A percentile compares a stretch with the other conserved stretches of the same genome.
phyloP scores from a whole-genome alignment of 352 stramenopile species.

The Thraustochytrium striatum region DNA sequence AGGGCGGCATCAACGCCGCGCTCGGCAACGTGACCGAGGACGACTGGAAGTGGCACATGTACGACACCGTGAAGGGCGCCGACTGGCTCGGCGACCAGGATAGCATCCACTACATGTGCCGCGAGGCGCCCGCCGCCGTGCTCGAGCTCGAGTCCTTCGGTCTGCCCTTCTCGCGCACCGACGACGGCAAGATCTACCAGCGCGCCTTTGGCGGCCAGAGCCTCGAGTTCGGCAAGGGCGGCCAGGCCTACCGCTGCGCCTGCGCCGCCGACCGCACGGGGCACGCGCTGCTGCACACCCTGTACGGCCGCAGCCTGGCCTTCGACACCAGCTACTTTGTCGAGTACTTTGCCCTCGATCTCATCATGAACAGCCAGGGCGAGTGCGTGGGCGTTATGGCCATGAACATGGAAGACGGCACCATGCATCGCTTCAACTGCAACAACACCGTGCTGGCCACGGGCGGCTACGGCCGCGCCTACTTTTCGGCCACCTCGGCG shows the following conservation, averaged over 20 bases:
- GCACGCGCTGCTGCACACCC: constrained; percentile 94
- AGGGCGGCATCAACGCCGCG: constrained; percentile 94
- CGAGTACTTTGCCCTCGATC: constrained; percentile 93
- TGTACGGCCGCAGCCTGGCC: constrained; percentile 89
- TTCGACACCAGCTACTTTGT: constrained; percentile 97
- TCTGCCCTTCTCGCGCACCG: constrained; percentile 89
- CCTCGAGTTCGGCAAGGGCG: constrained; percentile 90
- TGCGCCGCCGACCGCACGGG: constrained; percentile 90
- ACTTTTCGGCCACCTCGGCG: constrained; percentile 92
- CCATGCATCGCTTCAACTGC: constrained; percentile 86
- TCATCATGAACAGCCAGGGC: constrained; percentile 87
- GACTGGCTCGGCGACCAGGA: constrained; percentile 97
- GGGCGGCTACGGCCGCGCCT: constrained; percentile 88
- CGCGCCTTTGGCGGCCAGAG: constrained; percentile 91
- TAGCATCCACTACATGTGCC: constrained; percentile 97
- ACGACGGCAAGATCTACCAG: constrained; percentile 95
- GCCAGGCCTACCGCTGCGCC: constrained; percentile 86
- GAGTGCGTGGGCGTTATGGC: constrained; percentile 86
- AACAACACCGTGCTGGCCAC: constrained; percentile 92
- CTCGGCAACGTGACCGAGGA: constrained; percentile 93
- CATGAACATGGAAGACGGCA: constrained; percentile 95
- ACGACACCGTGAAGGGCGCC: constrained; percentile 94
- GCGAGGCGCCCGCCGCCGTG: constrained; percentile 62
- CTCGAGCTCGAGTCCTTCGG: constrained; percentile 92
- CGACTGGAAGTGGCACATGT: constrained; percentile 94